Evolutionary conservation across 257 asterid species (phyloP).

Genomic region (Penstemon davidsonii): DNA sequence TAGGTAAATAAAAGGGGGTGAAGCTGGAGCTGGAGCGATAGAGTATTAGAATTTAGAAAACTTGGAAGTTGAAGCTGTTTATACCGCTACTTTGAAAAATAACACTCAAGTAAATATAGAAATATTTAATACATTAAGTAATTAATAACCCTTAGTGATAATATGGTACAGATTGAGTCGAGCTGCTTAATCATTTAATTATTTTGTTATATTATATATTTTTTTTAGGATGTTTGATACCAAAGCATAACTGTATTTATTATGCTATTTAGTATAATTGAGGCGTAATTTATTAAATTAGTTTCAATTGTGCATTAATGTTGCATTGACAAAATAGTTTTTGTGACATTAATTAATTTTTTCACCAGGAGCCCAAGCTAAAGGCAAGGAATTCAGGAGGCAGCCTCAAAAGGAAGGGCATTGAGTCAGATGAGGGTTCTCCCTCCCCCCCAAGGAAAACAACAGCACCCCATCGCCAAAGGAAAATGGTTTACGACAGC

Average conservation of each 20-base stretch:
- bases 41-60: no score
- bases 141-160: no score
- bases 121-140: no score
- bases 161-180: no score
- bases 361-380: slow-evolving; percentile 71
- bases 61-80: no score
- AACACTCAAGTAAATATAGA: no score
- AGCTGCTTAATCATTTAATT: no score
- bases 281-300: not conserved
- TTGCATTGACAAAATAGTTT: not conserved
- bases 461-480: slow-evolving; percentile 66
- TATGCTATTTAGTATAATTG: no score
- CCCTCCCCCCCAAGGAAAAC: slow-evolving; percentile 87
- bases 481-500: slow-evolving; percentile 84
- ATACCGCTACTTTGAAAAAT: no score
- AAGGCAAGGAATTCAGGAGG: slow-evolving; percentile 60
- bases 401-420: slow-evolving; percentile 66
- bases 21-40: no score
- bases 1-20: no score
- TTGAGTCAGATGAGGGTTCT: slow-evolving; percentile 91
- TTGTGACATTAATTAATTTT: slow-evolving; percentile 6
- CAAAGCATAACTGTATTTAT: no score
- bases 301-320: not conserved
- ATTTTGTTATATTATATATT: not conserved
- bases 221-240: not conserved